These are phyloP conservation scores for Daphne laureola DNA, from an alignment of 441 rosid species.

Conservation along the genomic window DNA sequence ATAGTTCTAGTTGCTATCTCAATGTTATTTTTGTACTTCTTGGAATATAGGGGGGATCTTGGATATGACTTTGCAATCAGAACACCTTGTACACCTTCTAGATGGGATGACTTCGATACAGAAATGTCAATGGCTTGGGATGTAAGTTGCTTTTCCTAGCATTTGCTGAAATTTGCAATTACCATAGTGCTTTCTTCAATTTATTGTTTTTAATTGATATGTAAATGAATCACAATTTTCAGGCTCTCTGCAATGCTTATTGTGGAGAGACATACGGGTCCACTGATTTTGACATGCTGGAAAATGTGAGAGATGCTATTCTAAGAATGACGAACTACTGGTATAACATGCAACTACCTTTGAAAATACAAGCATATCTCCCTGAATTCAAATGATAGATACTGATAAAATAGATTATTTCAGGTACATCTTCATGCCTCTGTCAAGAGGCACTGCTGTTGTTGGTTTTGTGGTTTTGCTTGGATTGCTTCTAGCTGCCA, in stretches of 20 bases:
- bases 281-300: conserved; percentile 51
- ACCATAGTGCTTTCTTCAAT: neutral
- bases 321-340: conserved; percentile 95
- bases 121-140: conserved; percentile 96
- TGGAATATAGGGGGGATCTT: conserved; percentile 46
- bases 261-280: conserved; percentile 78
- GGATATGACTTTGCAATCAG: conserved; percentile 88
- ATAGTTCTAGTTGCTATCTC: conserved; percentile 1
- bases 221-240: conserved; percentile 20
- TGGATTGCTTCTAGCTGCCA: conserved; percentile 86
- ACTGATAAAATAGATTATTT: conserved; percentile 5
- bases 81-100: conserved; percentile 93
- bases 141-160: conserved; percentile 38
- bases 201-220: neutral
- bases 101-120: conserved; percentile 89
- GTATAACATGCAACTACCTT: conserved; percentile 29
- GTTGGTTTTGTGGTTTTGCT: conserved; percentile 80
- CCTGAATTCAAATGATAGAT: conserved; percentile 5
- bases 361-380: conserved; percentile 6
- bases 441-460: conserved; percentile 87
- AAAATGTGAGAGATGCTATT: conserved; percentile 68
- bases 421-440: conserved; percentile 99
- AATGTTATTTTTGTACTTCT: neutral
- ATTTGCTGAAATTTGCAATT: neutral
- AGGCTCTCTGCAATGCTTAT: conserved; percentile 81